These are phyloP conservation scores for Boechera divaricarpa DNA, from an alignment of 345 rosid genomes.

Conservation along the genomic window DNA sequence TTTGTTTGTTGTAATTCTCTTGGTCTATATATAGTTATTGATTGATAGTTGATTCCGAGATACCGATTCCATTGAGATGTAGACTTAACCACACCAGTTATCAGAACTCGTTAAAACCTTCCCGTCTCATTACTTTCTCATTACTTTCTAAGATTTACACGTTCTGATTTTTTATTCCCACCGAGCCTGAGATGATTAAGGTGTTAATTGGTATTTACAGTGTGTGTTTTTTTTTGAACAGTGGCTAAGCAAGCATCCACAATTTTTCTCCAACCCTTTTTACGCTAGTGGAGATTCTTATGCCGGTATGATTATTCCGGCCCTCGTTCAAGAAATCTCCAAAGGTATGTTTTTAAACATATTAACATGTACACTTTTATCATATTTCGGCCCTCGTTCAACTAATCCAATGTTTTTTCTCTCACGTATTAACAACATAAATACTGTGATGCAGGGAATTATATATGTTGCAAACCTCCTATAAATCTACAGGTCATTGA, in stretches of 20 bases:
- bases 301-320: conserved; percentile 62
- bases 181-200: too few relatives aligned
- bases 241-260: conserved; percentile 64
- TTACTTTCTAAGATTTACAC: neutral
- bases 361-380: too few relatives aligned
- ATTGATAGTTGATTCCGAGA: neutral
- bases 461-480: conserved; percentile 27
- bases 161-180: neutral
- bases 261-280: conserved; percentile 53
- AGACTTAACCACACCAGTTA: neutral
- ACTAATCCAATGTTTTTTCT: neutral
- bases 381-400: too few relatives aligned
- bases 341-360: conserved; percentile 11
- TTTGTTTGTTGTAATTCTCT: neutral
- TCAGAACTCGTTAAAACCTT: neutral
- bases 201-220: neutral
- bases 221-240: neutral
- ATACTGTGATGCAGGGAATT: conserved; percentile 17
- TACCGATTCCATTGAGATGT: neutral
- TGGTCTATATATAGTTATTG: neutral
- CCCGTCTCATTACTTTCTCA: neutral
- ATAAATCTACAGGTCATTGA: conserved; percentile 51
- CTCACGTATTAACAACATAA: neutral
- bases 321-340: conserved; percentile 48
- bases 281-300: conserved; percentile 70